A percentile compares a stretch with the other conserved stretches of the same genome.
Evolutionary conservation across 192 early-diverging fungal species (phyloP).

Genomic region (Coemansia aciculifera): DNA sequence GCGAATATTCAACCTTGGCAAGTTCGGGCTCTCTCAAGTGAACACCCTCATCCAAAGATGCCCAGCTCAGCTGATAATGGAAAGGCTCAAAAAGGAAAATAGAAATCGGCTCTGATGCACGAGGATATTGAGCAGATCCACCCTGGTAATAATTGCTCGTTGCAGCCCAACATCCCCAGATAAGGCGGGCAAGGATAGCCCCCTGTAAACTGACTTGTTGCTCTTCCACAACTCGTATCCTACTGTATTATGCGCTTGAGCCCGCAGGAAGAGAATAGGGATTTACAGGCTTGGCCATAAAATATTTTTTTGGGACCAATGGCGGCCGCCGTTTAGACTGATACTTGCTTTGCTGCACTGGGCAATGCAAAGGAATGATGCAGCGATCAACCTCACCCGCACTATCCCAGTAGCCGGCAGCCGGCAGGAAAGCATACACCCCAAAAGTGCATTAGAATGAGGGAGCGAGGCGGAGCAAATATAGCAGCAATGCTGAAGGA

Average conservation of each 20-base stretch:
- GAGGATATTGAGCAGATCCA: slow-evolving; percentile 5
- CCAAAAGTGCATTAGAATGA: background rate
- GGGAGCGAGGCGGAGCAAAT: background rate
- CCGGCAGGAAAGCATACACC: background rate
- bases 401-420: background rate
- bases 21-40: background rate
- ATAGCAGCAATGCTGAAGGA: background rate
- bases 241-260: background rate
- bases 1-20: background rate
- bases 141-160: background rate
- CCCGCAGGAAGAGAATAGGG: background rate
- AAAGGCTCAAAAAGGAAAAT: background rate
- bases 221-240: background rate
- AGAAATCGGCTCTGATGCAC: background rate
- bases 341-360: slow-evolving; percentile 3
- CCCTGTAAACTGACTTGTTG: background rate
- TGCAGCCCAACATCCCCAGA: background rate
- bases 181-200: background rate
- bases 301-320: slow-evolving; percentile 11
- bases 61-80: background rate
- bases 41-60: background rate
- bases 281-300: background rate
- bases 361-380: slow-evolving; percentile 1
- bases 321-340: background rate
- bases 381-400: slow-evolving; percentile 1